phyloP scores from a whole-genome alignment of 768 basidiomycete species.

The Mycena galopus region DNA sequence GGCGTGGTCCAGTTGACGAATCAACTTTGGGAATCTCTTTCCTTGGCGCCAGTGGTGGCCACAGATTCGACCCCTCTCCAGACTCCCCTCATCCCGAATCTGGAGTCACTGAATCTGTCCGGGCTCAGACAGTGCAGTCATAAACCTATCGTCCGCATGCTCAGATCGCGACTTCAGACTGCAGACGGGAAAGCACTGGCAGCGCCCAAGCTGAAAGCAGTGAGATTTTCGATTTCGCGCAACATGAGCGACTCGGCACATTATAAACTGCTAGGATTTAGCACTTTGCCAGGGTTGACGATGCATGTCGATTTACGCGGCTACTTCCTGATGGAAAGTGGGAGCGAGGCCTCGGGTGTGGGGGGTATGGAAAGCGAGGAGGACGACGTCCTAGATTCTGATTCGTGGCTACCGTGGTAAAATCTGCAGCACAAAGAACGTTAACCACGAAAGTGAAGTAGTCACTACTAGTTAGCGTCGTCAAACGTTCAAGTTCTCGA shows the following conservation, averaged over 20 bases:
- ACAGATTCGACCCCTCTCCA: too few relatives aligned
- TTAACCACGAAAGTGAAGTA: too few relatives aligned
- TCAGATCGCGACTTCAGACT: neutral
- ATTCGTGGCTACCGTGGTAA: too few relatives aligned
- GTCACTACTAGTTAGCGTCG: too few relatives aligned
- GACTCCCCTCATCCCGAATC: constrained; percentile 2
- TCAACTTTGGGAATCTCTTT: constrained; percentile 6
- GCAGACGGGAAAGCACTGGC: too few relatives aligned
- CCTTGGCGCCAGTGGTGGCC: neutral
- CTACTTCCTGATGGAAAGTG: neutral
- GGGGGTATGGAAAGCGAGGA: too few relatives aligned
- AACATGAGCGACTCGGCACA: neutral
- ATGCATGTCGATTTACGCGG: neutral
- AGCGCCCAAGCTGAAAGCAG: neutral
- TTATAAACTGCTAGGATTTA: neutral
- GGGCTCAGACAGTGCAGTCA: neutral
- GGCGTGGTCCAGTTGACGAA: neutral
- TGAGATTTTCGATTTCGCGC: neutral
- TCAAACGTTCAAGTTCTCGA: too few relatives aligned
- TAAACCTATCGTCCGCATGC: neutral
- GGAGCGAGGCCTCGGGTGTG: neutral
- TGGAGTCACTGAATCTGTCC: neutral
- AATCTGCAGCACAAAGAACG: too few relatives aligned
- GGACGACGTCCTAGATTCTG: too few relatives aligned
- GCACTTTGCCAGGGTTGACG: neutral